Evolutionary conservation across 768 basidiomycete genomes (phyloP).

Genomic region (Leccinum pellstonianum): DNA sequence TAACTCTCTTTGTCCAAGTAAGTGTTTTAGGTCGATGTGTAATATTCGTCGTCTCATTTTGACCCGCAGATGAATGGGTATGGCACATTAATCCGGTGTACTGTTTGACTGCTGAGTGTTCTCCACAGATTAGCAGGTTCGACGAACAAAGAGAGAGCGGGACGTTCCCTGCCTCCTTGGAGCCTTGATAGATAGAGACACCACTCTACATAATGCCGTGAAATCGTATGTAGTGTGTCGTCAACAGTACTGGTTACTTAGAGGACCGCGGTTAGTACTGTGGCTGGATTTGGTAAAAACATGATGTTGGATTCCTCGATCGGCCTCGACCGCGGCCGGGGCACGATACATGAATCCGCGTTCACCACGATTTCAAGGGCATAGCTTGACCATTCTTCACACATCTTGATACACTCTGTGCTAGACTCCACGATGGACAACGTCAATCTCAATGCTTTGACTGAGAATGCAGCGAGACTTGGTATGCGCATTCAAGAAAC

Average conservation of each 20-base stretch:
- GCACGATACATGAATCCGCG: conserved; percentile 8
- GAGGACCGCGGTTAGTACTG: neutral
- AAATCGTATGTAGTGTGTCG: conserved; percentile 13
- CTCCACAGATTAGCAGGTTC: conserved; percentile 72
- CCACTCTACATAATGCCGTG: neutral
- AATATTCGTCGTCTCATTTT: conserved; percentile 11
- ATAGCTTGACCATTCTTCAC: neutral
- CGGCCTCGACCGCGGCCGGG: neutral
- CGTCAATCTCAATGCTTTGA: conserved; percentile 42
- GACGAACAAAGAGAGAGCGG: conserved; percentile 95
- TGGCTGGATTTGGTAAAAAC: neutral
- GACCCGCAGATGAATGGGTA: conserved; percentile 85
- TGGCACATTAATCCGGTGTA: conserved; percentile 13
- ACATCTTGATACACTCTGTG: neutral
- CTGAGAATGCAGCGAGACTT: conserved; percentile 82
- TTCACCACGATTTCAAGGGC: neutral
- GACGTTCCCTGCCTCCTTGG: conserved; percentile 89
- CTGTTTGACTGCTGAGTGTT: neutral
- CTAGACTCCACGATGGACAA: conserved; percentile 29
- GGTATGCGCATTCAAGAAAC: conserved; percentile 84
- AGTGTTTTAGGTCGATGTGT: conserved; percentile 35
- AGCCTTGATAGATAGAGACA: conserved; percentile 50
- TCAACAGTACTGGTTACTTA: neutral
- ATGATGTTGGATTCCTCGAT: neutral
- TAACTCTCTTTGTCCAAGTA: conserved; percentile 96